phyloP scores from a whole-genome alignment of 148 eudicot genomes.

The Camellia granthamiana region DNA sequence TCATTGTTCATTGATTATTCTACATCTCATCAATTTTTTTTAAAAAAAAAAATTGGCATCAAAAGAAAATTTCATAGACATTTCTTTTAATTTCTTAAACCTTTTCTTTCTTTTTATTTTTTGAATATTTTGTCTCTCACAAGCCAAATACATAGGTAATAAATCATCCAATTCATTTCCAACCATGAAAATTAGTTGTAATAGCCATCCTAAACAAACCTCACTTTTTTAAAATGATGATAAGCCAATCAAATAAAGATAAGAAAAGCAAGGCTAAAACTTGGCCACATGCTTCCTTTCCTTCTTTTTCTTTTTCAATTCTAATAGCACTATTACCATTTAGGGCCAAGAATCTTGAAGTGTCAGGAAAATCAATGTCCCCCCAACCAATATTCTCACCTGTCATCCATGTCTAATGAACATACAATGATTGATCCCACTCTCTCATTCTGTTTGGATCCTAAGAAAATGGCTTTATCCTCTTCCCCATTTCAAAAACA shows the following conservation, averaged over 20 bases:
- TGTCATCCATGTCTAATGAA: conserved; percentile 22
- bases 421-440: conserved; percentile 37
- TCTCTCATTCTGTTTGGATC: conserved; percentile 27
- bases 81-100: too few relatives aligned
- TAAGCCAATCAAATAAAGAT: conserved; percentile 24
- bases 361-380: conserved; percentile 25
- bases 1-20: too few relatives aligned
- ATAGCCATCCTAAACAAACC: too few relatives aligned
- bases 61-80: too few relatives aligned
- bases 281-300: neutral
- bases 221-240: conserved; percentile 2
- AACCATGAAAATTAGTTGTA: too few relatives aligned
- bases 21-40: too few relatives aligned
- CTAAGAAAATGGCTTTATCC: conserved; percentile 17
- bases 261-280: neutral
- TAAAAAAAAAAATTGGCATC: too few relatives aligned
- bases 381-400: conserved; percentile 22
- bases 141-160: too few relatives aligned
- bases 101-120: too few relatives aligned
- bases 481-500: neutral
- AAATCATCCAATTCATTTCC: too few relatives aligned
- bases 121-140: too few relatives aligned
- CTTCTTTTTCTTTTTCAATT: neutral
- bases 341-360: conserved; percentile 26
- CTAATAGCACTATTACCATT: conserved; percentile 2